These are phyloP conservation scores for Cyclotella baltica DNA, from an alignment of 108 stramenopile genomes.

Conservation along the genomic window DNA sequence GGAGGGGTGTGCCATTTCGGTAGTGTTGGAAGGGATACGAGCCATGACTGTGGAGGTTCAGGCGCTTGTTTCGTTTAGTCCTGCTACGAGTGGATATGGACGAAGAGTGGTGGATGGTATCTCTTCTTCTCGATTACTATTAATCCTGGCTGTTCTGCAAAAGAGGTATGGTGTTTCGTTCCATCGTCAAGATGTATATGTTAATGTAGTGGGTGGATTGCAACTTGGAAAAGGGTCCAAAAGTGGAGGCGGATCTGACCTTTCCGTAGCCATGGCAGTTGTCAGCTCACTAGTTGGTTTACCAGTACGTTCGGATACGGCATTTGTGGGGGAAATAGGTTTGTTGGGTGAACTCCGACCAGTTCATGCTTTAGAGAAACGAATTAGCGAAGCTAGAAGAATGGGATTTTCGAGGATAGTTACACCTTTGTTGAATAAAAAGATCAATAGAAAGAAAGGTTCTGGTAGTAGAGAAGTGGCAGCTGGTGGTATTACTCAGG, in stretches of 20 bases:
- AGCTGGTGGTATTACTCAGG: constrained; percentile 43
- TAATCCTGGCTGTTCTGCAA: constrained; percentile 92
- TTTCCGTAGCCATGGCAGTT: constrained; percentile 82
- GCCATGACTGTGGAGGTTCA: constrained; percentile 86
- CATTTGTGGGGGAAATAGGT: constrained; percentile 95
- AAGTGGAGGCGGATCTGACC: constrained; percentile 71
- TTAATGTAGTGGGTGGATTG: constrained; percentile 92
- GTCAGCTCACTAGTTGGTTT: constrained; percentile 83
- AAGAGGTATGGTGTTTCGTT: constrained; percentile 87
- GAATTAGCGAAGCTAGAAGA: constrained; percentile 78
- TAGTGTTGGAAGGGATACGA: constrained; percentile 90
- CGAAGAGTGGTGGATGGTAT: constrained; percentile 85
- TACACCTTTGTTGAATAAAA: constrained; percentile 49
- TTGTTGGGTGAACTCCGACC: constrained; percentile 89
- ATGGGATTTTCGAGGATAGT: constrained; percentile 87
- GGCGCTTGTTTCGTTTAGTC: constrained; percentile 57
- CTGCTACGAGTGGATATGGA: constrained; percentile 52
- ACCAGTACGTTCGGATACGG: constrained; percentile 91
- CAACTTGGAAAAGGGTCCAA: constrained; percentile 56
- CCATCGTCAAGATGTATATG: constrained; percentile 78
- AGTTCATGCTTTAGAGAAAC: constrained; percentile 77
- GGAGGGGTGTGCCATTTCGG: constrained; percentile 89
- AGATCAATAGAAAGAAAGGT: constrained; percentile 12
- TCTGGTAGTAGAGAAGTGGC: constrained; percentile 35
- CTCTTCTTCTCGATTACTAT: constrained; percentile 69